A percentile compares a stretch with the other conserved stretches of the same genome.
Evolutionary conservation across 2,329 filamentous ascomycete species (phyloP).

Genomic region (Xylaria sp.): DNA sequence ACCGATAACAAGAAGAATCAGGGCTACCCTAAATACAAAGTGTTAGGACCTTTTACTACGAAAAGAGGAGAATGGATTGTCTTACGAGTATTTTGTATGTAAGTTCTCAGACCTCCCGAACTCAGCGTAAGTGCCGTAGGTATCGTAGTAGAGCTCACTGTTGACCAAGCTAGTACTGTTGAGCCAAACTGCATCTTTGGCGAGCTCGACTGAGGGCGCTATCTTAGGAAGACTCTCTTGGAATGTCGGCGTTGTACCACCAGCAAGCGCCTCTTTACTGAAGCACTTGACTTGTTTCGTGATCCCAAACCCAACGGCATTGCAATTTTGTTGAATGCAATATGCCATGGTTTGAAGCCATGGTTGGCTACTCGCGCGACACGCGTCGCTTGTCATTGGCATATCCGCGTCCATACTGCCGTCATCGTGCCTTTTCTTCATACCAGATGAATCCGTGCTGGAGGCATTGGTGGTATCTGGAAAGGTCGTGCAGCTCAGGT

Average conservation of each 20-base stretch:
- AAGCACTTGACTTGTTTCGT: constrained; percentile 48
- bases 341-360: constrained; percentile 41
- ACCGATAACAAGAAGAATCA: constrained; percentile 41
- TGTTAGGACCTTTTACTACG: background rate
- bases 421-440: constrained; percentile 42
- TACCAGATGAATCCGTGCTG: constrained; percentile 21
- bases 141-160: constrained; percentile 43
- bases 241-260: constrained; percentile 40
- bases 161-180: constrained; percentile 49
- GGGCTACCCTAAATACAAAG: constrained; percentile 25
- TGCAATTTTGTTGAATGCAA: constrained; percentile 37
- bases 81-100: constrained; percentile 49
- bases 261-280: constrained; percentile 37
- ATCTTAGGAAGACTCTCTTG: constrained; percentile 41
- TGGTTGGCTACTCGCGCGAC: constrained; percentile 28
- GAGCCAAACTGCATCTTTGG: constrained; percentile 45
- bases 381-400: constrained; percentile 38
- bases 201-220: constrained; percentile 40
- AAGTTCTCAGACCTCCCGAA: constrained; percentile 47
- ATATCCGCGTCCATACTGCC: constrained; percentile 36
- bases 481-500: constrained; percentile 46
- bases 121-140: constrained; percentile 43
- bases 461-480: constrained; percentile 9
- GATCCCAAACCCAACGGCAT: constrained; percentile 29
- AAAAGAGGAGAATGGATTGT: background rate